Conservation (phyloP, 371 early-diverging fungal genomes). For the Dipsacomyces acuminosporus region DNA sequence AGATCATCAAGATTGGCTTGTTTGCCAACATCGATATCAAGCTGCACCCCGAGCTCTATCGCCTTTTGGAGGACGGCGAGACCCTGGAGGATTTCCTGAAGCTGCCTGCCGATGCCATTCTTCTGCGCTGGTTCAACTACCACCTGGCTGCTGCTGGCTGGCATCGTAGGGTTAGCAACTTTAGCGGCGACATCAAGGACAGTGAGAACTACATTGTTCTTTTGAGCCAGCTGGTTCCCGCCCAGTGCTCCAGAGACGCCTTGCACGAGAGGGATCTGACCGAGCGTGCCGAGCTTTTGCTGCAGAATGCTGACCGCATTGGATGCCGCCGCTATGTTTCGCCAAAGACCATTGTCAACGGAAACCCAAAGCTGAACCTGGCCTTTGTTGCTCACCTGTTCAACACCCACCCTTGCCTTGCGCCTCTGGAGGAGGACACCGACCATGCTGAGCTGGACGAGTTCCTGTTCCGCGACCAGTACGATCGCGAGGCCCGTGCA, state of each 20-base stretch:
- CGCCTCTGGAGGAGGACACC: constrained; percentile 80
- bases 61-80: constrained; percentile 88
- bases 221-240: constrained; percentile 85
- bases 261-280: constrained; percentile 70
- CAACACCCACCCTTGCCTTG: constrained; percentile 92
- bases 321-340: constrained; percentile 91
- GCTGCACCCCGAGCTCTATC: constrained; percentile 93
- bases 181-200: constrained; percentile 88
- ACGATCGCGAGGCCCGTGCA: constrained; percentile 94
- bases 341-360: constrained; percentile 86
- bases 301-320: constrained; percentile 87
- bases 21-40: constrained; percentile 92
- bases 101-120: constrained; percentile 89
- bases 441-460: constrained; percentile 78
- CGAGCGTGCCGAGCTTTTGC: constrained; percentile 79
- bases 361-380: constrained; percentile 93
- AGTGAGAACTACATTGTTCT: constrained; percentile 92
- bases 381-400: constrained; percentile 94
- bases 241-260: constrained; percentile 73
- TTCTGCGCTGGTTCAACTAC: constrained; percentile 97
- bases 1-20: constrained; percentile 95
- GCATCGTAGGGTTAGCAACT: constrained; percentile 81
- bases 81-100: constrained; percentile 85
- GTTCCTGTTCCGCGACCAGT: constrained; percentile 68
- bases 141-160: constrained; percentile 91